Conservation (phyloP, 257 asterid genomes). For the Nicotiana benthamiana region DNA sequence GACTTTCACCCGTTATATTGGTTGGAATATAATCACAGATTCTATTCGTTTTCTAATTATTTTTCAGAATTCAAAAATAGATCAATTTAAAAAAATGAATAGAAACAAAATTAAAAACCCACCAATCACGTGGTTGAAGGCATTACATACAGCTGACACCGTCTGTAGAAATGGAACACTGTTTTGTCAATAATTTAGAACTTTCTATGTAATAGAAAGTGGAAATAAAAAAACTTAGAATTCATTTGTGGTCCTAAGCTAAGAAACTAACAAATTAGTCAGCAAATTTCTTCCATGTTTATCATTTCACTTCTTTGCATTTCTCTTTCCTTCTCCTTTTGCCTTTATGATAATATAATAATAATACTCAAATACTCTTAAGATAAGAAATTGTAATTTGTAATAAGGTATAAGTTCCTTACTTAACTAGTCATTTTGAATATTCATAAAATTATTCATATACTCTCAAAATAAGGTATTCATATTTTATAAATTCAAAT, state of each 20-base stretch:
- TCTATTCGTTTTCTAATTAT: not conserved
- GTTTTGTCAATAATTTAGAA: not conserved
- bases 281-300: not conserved
- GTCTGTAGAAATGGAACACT: not conserved
- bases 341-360: not conserved
- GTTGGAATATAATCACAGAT: not conserved
- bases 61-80: not conserved
- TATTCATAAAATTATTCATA: not conserved
- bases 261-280: not conserved
- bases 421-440: not conserved
- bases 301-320: not conserved
- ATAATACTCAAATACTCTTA: not conserved
- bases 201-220: not conserved
- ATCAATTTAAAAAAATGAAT: not conserved
- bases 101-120: not conserved
- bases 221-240: not conserved
- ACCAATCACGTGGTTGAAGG: not conserved
- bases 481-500: too few relatives aligned
- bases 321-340: not conserved
- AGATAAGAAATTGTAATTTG: not conserved
- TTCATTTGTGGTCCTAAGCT: constrained; percentile 4
- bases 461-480: not conserved
- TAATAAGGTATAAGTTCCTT: too few relatives aligned
- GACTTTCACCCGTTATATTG: not conserved
- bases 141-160: not conserved